Evolutionary conservation across 768 basidiomycete genomes (phyloP), one percentile per base, ranked within the genome.

Genomic region (Termitomyces sp.): DNA sequence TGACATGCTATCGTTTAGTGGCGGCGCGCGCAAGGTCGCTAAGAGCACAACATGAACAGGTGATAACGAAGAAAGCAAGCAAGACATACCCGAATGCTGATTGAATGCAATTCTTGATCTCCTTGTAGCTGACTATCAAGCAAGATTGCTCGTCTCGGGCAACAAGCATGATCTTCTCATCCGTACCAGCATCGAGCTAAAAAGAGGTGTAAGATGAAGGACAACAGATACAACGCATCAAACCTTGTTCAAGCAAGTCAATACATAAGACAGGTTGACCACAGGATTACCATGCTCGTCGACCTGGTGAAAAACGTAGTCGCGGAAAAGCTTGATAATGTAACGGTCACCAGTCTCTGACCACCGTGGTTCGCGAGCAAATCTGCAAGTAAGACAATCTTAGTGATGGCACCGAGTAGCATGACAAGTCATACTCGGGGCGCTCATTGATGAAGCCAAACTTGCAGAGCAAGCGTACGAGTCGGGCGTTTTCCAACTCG

Each of bases 401-500:
- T 14, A 43, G 21, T 16, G 4, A 53, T 42, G 8, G 29, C 16
- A 21, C 19, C n/a, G 1, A 12, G 23, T 1, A 23, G 3, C 21
- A 0, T 2, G 12, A 19, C 21, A 31, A 29, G 10, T 8, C 43
- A 40, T 68, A 98, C 94, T 98, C 97, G 3, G 97, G 96, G n/a
- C 97, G 82, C 68, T 99, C 97, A 69, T 98, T 98, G 75, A 99
- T 98, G 72, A 99, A 98, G 0, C 94, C 94, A 64, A 99, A 88
- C 74, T 98, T 99, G 70, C 87, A 87, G 59, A 98, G 75, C 49
- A 98, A 72, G 47, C 97, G 81, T 31, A 98, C 90, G 10, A 98
- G 77, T 27, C 97, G 81, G 0, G 90, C 94, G 65, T 99, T 98
- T 76, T 98, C 97, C 21, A 98, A 78, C 68, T 98, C 96, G 40